phyloP scores from a whole-genome alignment of 1,139 yeast species.

The Hansenula lynferdii region DNA sequence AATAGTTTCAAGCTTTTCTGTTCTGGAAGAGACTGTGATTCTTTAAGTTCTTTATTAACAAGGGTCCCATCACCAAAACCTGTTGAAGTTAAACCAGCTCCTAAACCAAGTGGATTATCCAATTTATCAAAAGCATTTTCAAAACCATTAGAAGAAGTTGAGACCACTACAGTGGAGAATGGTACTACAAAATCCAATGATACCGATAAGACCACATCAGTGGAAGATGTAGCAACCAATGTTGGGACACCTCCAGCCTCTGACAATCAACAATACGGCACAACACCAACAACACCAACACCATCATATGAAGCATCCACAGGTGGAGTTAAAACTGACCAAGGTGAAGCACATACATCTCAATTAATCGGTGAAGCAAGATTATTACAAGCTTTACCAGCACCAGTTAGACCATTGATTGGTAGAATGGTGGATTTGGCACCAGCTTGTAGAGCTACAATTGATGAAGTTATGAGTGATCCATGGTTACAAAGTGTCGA shows the following conservation, averaged over 20 bases:
- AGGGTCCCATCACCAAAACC: slow-evolving; percentile 32
- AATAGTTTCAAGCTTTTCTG: slow-evolving; percentile 64
- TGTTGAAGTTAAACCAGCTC: slow-evolving; percentile 18
- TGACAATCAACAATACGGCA: slow-evolving; percentile 1
- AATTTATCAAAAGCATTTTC: slow-evolving; percentile 26
- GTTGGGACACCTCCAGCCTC: slow-evolving; percentile 1
- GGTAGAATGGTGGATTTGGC: slow-evolving; percentile 77
- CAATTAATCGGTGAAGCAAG: slow-evolving; percentile 66
- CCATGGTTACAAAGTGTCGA: slow-evolving; percentile 64
- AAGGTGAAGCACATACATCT: slow-evolving; percentile 22
- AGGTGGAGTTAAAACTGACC: slow-evolving; percentile 6
- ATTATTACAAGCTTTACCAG: slow-evolving; percentile 63
- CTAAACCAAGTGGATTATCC: slow-evolving; percentile 16
- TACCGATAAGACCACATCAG: no score
- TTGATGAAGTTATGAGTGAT: slow-evolving; percentile 79
- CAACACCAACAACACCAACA: slow-evolving; percentile 4
- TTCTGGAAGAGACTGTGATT: slow-evolving; percentile 39
- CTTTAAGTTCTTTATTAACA: slow-evolving; percentile 33
- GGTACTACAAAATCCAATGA: no score
- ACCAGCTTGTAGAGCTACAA: slow-evolving; percentile 80
- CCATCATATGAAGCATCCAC: slow-evolving; percentile 6
- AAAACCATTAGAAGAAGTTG: slow-evolving; percentile 27
- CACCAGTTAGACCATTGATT: slow-evolving; percentile 59
- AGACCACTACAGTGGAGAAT: no score
- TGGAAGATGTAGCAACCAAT: no score